Evolutionary conservation across 2,329 filamentous ascomycete species (phyloP).

Genomic region (Trichoderma koningii): DNA sequence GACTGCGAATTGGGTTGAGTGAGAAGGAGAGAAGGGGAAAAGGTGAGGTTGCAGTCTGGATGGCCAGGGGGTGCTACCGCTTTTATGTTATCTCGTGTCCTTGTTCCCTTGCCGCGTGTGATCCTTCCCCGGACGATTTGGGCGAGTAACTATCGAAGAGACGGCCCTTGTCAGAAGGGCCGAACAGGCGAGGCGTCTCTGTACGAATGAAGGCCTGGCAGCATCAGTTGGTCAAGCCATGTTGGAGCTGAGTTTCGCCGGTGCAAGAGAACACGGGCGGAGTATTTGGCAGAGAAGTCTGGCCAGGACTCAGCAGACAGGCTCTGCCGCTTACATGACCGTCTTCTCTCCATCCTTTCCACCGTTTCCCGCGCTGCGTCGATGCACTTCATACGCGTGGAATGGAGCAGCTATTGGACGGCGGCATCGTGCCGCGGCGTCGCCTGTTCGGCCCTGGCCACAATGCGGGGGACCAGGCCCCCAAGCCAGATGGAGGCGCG

Average conservation of each 20-base stretch:
- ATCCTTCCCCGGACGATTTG: slow-evolving; percentile 10
- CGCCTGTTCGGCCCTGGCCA: slow-evolving; percentile 11
- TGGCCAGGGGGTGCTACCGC: slow-evolving; percentile 14
- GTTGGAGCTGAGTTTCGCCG: slow-evolving; percentile 15
- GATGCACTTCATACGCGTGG: slow-evolving; percentile 7
- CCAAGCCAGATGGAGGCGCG: slow-evolving; percentile 14
- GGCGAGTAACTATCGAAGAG: background rate
- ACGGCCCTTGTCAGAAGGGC: slow-evolving; percentile 18
- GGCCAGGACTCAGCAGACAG: slow-evolving; percentile 4
- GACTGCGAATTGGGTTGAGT: background rate
- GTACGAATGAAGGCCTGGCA: slow-evolving; percentile 11
- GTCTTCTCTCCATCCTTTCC: background rate
- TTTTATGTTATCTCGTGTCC: slow-evolving; percentile 7
- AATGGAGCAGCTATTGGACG: slow-evolving; percentile 15
- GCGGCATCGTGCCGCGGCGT: slow-evolving; percentile 9
- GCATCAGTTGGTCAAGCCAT: slow-evolving; percentile 11
- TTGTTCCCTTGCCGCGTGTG: slow-evolving; percentile 8
- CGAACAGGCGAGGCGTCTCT: background rate
- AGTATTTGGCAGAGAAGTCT: slow-evolving; percentile 4
- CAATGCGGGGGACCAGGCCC: slow-evolving; percentile 8
- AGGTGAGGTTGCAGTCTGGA: background rate
- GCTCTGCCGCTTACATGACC: slow-evolving; percentile 16
- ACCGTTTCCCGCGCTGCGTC: background rate
- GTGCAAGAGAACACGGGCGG: slow-evolving; percentile 10
- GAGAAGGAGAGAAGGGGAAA: background rate